Evolutionary conservation across 2,329 filamentous ascomycete genomes (phyloP), one percentile per base, ranked within the genome.

Genomic region (Lachnellula suecica): DNA sequence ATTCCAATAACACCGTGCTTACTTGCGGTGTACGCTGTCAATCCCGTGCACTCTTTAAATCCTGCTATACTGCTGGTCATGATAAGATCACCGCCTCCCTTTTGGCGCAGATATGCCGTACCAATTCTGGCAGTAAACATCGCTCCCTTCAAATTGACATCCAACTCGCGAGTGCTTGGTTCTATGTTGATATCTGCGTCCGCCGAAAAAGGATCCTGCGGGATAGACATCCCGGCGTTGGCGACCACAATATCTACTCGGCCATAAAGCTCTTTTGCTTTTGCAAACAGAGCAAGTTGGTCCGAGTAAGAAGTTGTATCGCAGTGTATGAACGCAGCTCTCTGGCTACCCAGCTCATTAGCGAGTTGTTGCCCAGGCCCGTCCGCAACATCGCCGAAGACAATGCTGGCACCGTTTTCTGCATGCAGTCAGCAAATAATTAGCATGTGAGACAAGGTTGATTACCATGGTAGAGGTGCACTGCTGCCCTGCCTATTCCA

Each of bases 221-320:
- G 48, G 13, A 52, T 45, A 10, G 58, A 57, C 2, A 59, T 48
- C 24, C 63, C 62, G 5, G 59, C 58, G 47, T 65, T 64, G 31
- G 58, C 61, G 41, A 65, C 58, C 1, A 61, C 57, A 23, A 63
- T 55, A 42, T 62, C 56, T 31, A 65, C 52, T 17, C 44, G 48
- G 4, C 61, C 60, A n/a, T 57, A 53, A 23, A 57, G 35, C 3
- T 53, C 25, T 9, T 54, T 40, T 0, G 61, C 58, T 6, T 47
- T 49, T 15, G 47, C 22, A 47, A 65, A 66, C 9, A 64, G 52
- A 4, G 38, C 13, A 5, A 60, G 54, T 15, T 63, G 57, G 17
- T 60, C 54, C 2, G 43, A 24, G 22, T 51, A 56, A 19, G 59
- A 58, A 7, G 57, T 58, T 22, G 59, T 57, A 27, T 64, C 61